These are phyloP conservation scores for Nidularia pulvinata DNA, from an alignment of 768 basidiomycete species.

Conservation along the genomic window DNA sequence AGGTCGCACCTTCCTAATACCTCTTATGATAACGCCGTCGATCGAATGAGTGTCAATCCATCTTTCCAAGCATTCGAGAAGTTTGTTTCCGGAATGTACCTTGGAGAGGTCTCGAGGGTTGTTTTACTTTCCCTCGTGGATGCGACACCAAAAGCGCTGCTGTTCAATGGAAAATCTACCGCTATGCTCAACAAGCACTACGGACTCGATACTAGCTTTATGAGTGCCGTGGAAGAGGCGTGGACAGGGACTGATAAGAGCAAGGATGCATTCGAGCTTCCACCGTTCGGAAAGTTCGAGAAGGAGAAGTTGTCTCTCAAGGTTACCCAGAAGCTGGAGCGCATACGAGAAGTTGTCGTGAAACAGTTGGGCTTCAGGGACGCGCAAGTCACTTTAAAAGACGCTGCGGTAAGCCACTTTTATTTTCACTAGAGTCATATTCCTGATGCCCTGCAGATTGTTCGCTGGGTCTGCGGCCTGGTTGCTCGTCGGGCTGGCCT, in stretches of 20 bases:
- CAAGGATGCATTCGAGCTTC: conserved; percentile 24
- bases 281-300: conserved; percentile 34
- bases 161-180: conserved; percentile 84
- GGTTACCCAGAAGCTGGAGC: conserved; percentile 40
- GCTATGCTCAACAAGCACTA: conserved; percentile 82
- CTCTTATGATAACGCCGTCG: conserved; percentile 88
- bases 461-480: conserved; percentile 76
- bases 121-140: conserved; percentile 83
- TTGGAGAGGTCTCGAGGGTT: conserved; percentile 92
- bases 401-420: conserved; percentile 46
- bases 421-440: not conserved
- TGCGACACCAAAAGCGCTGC: conserved; percentile 63
- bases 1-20: conserved; percentile 85
- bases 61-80: conserved; percentile 95
- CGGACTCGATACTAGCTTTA: conserved; percentile 92
- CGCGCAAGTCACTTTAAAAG: conserved; percentile 52
- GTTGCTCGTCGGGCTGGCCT: conserved; percentile 84
- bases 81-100: conserved; percentile 99
- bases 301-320: conserved; percentile 23
- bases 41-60: conserved; percentile 95
- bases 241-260: conserved; percentile 50
- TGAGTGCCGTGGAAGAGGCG: conserved; percentile 81
- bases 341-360: conserved; percentile 60
- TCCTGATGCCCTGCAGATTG: conserved; percentile 49
- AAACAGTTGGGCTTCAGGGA: conserved; percentile 59